Evolutionary conservation across 495 filamentous ascomycete genomes (phyloP).

Genomic region (Astrothelium macrocarpum): DNA sequence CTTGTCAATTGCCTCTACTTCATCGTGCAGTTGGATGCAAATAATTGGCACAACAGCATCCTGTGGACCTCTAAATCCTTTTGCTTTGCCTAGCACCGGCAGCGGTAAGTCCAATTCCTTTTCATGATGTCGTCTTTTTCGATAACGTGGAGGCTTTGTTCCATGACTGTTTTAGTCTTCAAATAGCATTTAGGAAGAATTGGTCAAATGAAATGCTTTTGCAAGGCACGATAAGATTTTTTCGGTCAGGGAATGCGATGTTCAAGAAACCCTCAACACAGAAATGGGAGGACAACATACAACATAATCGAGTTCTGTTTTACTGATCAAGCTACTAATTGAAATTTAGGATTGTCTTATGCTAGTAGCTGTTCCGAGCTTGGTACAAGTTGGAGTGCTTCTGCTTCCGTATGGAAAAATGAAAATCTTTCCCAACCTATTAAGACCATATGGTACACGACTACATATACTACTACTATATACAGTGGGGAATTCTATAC

Average conservation of each 20-base stretch:
- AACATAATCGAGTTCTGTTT: background rate
- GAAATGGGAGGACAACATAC: background rate
- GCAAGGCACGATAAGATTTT: background rate
- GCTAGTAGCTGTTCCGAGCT: slow-evolving; percentile 1
- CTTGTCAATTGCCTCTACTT: background rate
- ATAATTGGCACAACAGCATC: background rate
- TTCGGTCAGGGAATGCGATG: background rate
- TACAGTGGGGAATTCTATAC: background rate
- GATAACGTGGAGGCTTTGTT: background rate
- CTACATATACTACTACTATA: background rate
- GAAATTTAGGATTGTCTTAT: background rate
- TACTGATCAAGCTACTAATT: background rate
- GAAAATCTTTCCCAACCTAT: background rate
- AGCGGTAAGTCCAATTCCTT: background rate
- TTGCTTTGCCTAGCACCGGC: background rate
- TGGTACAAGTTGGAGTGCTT: background rate
- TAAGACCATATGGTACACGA: background rate
- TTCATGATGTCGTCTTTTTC: background rate
- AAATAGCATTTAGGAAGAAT: too few species aligned
- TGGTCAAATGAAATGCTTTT: background rate
- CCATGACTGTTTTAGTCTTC: background rate
- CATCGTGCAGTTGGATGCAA: background rate
- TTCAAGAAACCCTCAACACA: background rate
- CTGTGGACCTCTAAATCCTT: background rate
- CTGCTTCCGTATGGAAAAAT: background rate